Evolutionary conservation across 768 basidiomycete genomes (phyloP).

Genomic region (Boletus tylopilopsis): DNA sequence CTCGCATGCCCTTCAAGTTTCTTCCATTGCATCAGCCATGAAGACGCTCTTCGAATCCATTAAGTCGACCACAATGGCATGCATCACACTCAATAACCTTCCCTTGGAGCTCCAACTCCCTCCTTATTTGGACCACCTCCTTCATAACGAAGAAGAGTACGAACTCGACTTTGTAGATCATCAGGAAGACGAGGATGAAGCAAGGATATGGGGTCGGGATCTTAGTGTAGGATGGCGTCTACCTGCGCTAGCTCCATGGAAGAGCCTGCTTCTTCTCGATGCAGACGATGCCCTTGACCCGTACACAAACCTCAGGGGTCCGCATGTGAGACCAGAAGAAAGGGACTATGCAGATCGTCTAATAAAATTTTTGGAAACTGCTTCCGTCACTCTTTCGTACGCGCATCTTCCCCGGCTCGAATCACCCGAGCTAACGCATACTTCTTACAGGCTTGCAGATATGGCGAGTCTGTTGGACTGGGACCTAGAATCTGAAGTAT

Average conservation of each 20-base stretch:
- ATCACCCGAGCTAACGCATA: neutral
- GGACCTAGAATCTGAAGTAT: slow-evolving; percentile 78
- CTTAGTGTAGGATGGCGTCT: slow-evolving; percentile 70
- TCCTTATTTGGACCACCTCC: slow-evolving; percentile 67
- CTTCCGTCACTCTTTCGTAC: slow-evolving; percentile 72
- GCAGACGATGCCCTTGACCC: slow-evolving; percentile 54
- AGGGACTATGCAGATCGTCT: slow-evolving; percentile 65
- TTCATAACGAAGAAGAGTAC: slow-evolving; percentile 61
- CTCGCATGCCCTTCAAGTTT: slow-evolving; percentile 55
- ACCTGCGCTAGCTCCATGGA: slow-evolving; percentile 84
- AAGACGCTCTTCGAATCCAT: slow-evolving; percentile 76
- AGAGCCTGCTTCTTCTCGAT: slow-evolving; percentile 78
- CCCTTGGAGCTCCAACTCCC: slow-evolving; percentile 86
- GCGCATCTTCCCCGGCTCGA: slow-evolving; percentile 26
- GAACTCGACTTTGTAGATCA: slow-evolving; percentile 49
- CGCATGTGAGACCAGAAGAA: slow-evolving; percentile 62
- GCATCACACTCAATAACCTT: slow-evolving; percentile 72
- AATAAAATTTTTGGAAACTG: slow-evolving; percentile 70
- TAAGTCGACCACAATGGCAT: slow-evolving; percentile 71
- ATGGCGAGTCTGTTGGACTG: slow-evolving; percentile 80
- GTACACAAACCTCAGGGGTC: slow-evolving; percentile 54
- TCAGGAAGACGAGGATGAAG: slow-evolving; percentile 50
- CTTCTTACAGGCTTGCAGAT: slow-evolving; percentile 57
- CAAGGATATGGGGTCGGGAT: slow-evolving; percentile 61
- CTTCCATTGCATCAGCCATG: slow-evolving; percentile 77